phyloP scores from a whole-genome alignment of 371 early-diverging fungal species.

The Mortierella sp. region DNA sequence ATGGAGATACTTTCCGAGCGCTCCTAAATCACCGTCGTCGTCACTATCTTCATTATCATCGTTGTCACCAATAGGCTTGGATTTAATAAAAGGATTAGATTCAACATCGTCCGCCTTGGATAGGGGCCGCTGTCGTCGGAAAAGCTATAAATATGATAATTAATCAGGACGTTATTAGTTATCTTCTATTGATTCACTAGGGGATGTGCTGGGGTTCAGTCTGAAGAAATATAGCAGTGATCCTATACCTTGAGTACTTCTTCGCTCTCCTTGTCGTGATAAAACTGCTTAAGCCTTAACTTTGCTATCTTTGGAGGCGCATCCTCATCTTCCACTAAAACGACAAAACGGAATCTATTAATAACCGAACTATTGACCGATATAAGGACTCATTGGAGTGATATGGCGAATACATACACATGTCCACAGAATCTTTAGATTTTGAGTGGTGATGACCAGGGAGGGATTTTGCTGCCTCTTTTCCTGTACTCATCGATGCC shows the following conservation, averaged over 20 bases:
- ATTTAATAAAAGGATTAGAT: not conserved
- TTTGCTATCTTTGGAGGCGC: conserved; percentile 33
- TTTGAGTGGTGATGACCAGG: conserved; percentile 3
- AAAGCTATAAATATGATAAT: conserved; percentile 20
- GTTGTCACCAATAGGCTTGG: not conserved
- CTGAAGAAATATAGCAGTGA: no score
- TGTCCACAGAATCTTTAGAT: conserved; percentile 1
- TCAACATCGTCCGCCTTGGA: conserved; percentile 32
- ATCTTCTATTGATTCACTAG: no score
- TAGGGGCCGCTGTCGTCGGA: conserved; percentile 37
- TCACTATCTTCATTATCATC: conserved; percentile 9
- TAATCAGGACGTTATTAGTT: not conserved
- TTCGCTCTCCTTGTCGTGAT: conserved; percentile 47
- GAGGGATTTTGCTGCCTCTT: not conserved
- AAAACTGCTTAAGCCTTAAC: conserved; percentile 39
- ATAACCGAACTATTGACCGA: not conserved
- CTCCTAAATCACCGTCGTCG: conserved; percentile 19
- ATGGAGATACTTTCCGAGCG: conserved; percentile 15
- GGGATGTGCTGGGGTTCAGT: no score
- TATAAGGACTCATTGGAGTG: no score
- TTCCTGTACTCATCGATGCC: not conserved
- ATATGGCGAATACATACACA: conserved; percentile 9
- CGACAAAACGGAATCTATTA: not conserved
- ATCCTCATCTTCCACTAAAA: conserved; percentile 39
- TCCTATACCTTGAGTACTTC: conserved; percentile 51